Evolutionary conservation across 2,329 filamentous ascomycete species (phyloP).

Genomic region (Metarhizium brunneum): DNA sequence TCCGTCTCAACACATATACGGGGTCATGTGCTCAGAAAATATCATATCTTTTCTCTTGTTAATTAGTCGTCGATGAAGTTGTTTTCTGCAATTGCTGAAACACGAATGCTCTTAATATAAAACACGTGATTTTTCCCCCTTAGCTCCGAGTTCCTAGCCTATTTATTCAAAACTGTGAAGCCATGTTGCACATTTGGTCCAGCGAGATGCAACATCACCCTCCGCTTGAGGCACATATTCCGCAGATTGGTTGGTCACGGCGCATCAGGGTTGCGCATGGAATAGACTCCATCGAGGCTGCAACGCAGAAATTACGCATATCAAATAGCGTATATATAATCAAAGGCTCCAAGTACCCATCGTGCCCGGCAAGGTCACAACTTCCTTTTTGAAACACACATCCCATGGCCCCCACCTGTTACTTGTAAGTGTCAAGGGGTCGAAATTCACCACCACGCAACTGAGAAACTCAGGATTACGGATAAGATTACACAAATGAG

Average conservation of each 20-base stretch:
- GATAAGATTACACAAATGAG: neutral
- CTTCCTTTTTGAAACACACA: neutral
- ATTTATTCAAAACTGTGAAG: neutral
- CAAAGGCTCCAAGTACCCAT: neutral
- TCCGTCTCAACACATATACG: neutral
- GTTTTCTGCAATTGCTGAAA: neutral
- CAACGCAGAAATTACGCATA: neutral
- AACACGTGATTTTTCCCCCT: neutral
- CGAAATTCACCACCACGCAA: neutral
- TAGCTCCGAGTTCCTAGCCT: neutral
- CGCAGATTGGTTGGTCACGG: neutral
- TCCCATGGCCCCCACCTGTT: neutral
- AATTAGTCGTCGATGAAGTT: neutral
- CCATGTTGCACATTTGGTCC: neutral
- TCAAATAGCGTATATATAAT: neutral
- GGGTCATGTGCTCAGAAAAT: neutral
- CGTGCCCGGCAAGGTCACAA: neutral
- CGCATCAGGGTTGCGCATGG: neutral
- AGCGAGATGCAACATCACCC: neutral
- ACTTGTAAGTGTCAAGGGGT: neutral
- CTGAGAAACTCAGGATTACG: neutral
- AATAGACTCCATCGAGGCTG: neutral
- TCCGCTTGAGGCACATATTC: neutral
- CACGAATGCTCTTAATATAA: neutral
- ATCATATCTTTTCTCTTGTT: neutral